Evolutionary conservation across 1,284 basidiomycete species (phyloP), one percentile per base, ranked within the genome.

Genomic region (Cerrena zonata): DNA sequence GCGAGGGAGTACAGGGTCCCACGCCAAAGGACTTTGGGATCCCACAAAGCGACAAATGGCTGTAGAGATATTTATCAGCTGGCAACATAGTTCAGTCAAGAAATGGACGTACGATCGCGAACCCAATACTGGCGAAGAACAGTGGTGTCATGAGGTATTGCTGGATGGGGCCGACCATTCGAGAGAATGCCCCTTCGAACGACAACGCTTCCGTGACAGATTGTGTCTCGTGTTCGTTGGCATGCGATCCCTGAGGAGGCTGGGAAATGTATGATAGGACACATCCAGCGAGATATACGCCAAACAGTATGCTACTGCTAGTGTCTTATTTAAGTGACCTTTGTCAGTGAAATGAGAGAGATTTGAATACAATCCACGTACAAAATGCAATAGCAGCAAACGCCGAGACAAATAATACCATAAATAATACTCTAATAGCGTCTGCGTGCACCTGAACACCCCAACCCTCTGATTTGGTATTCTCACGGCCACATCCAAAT

Each of bases 71-170:
- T 21, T 41, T 22, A 4, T 19, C 1, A 45, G 21, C 4, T 41
- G 30, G 21, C 30, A 13, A 5, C 26, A 40, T 36, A 18, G 22
- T 19, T 19, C 26, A 10, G 25, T 23, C 5, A 15, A 34, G 30
- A 41, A 7, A 26, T 3, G 3, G n/a, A 53, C 63, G 49, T 38
- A 65, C 63, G 36, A 81, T 76, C 0, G 75, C 74, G 50, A 71
- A 74, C 1, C 79, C 79, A 40, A 81, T 77, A 22, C 74, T 75
- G 2, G 73, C 64, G 55, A 81, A 81, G 68, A 82, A 80, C 24
- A 81, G 64, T 1, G 79, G 78, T 0, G 71, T 65, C 19, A 80
- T 64, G 26, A 80, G 47, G 48, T 66, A 61, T 13, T 60, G 58
- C 23, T 71, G 68, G 2, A 71, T 24, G 0, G 65, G 69, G 1